Base-by-base conservation (phyloP, 768 basidiomycete genomes). In the Crepidotus variabilis region DNA sequence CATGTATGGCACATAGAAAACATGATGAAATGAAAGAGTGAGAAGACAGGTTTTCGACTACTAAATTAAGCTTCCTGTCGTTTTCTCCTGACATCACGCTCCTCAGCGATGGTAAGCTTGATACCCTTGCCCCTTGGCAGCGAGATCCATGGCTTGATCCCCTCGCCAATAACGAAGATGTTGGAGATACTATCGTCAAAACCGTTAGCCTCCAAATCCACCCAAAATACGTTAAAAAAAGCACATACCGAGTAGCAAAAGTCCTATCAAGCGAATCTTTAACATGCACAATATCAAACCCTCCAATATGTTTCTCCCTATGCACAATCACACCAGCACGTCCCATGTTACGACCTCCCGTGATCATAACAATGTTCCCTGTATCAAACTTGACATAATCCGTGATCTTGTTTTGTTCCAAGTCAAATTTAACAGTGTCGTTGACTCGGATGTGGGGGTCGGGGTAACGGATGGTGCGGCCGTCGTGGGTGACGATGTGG, bases 331-430 rank as follows among this genome's bases (percentile, higher is more conserved):
- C 85, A 78, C 97, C 97, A 55, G 87, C 90, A 78, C 97, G 87
- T 63, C 97, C 97, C 94, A 98, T 98, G 88, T 98, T 99, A 72
- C 96, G 94, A 61, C 97, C 97, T 70, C 97, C 97, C 60, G 97
- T 99, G 78, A 97, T 84, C 82, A 96, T 92, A 73, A 92, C 93
- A 61, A 96, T 85, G 81, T 98, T 97, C 58, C 96, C 95, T 43
- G 92, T 92, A 71, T 98, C 97, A 72, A 98, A 99, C 75, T 93
- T 90, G 72, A 96, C 88, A 69, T 84, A 92, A 69, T 95, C 90
- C 54, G 75, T 83, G 72, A 99, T 94, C 81, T 98, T 97, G 76
- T 84, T 83, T 75, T 93, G 88, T 73, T 93, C 91, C 60, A 99
- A 79, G 76, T 98, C 97, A 71, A 90, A 98, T 76, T 93, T 97